Evolutionary conservation across 805 yeast species (phyloP).

Genomic region (Metschnikowia aberdeeniae): DNA sequence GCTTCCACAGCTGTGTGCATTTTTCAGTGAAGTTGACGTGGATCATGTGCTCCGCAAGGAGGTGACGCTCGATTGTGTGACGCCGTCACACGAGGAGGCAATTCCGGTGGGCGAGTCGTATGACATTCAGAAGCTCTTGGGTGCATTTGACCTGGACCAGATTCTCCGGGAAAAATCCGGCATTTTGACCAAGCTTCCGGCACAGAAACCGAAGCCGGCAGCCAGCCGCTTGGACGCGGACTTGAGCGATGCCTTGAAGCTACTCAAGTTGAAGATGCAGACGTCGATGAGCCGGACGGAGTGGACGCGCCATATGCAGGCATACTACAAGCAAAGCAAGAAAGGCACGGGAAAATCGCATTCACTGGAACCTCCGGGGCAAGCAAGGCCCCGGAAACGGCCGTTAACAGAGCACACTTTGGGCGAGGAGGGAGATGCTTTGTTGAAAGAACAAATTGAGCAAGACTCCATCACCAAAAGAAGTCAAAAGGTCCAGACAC

Average conservation of each 20-base stretch:
- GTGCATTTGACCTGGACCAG: conserved; percentile 19
- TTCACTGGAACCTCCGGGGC: background rate
- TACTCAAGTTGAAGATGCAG: conserved; percentile 27
- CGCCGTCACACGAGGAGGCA: conserved; percentile 70
- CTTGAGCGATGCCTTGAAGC: conserved; percentile 14
- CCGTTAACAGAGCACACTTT: conserved; percentile 4
- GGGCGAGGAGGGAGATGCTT: conserved; percentile 9
- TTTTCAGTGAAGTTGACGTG: conserved; percentile 89
- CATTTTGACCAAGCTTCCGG: conserved; percentile 10
- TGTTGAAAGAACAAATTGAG: conserved; percentile 5
- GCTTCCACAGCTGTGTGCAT: conserved; percentile 92
- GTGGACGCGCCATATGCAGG: conserved; percentile 23
- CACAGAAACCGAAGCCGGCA: conserved; percentile 10
- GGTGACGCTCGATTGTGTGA: conserved; percentile 84
- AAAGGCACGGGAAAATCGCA: background rate
- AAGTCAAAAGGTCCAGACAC: no score
- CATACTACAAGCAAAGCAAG: conserved; percentile 6
- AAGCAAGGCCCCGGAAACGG: background rate
- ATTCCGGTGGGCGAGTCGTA: conserved; percentile 78
- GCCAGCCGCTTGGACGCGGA: conserved; percentile 16
- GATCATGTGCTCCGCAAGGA: conserved; percentile 88
- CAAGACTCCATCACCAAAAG: background rate
- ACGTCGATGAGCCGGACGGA: conserved; percentile 21
- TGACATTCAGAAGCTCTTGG: conserved; percentile 52
- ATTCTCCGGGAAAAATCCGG: conserved; percentile 11